Evolutionary conservation across 1,284 basidiomycete genomes (phyloP).

Genomic region (Rhodofomes roseus): DNA sequence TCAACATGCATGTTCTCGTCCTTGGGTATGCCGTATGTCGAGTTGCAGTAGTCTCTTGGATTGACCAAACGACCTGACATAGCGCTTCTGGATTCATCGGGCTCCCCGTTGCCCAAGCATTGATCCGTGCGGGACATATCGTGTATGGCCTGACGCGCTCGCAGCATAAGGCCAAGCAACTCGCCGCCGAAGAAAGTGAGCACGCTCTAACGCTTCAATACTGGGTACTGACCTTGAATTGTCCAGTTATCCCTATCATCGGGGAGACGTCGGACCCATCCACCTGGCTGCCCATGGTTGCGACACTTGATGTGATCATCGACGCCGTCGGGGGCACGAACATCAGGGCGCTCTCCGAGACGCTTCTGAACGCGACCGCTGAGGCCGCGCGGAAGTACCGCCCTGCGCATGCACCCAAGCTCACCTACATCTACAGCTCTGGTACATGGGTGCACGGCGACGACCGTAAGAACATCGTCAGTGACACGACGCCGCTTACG

Average conservation of each 20-base stretch:
- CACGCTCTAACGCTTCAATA: constrained; percentile 6
- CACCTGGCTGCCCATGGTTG: constrained; percentile 36
- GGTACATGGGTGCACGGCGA: constrained; percentile 40
- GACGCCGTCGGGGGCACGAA: constrained; percentile 29
- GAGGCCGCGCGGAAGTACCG: constrained; percentile 24
- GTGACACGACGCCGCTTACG: constrained; percentile 33
- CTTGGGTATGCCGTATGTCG: neutral
- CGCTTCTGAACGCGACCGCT: constrained; percentile 33
- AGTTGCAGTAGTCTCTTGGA: neutral
- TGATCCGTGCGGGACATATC: constrained; percentile 46
- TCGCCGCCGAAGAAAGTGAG: constrained; percentile 43
- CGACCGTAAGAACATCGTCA: constrained; percentile 31
- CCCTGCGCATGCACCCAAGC: constrained; percentile 32
- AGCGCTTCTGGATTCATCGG: constrained; percentile 44
- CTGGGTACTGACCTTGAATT: neutral
- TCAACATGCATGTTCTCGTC: constrained; percentile 5
- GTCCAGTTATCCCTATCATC: constrained; percentile 43
- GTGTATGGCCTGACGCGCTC: constrained; percentile 49
- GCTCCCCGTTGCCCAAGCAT: constrained; percentile 42
- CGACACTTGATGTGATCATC: constrained; percentile 43
- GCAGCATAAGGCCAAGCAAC: constrained; percentile 33
- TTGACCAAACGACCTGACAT: neutral
- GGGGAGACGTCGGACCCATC: constrained; percentile 33
- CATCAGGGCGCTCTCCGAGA: constrained; percentile 14
- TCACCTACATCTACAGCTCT: constrained; percentile 48